These are phyloP conservation scores for Stellera chamaejasme DNA, from an alignment of 345 rosid species.

Conservation along the genomic window DNA sequence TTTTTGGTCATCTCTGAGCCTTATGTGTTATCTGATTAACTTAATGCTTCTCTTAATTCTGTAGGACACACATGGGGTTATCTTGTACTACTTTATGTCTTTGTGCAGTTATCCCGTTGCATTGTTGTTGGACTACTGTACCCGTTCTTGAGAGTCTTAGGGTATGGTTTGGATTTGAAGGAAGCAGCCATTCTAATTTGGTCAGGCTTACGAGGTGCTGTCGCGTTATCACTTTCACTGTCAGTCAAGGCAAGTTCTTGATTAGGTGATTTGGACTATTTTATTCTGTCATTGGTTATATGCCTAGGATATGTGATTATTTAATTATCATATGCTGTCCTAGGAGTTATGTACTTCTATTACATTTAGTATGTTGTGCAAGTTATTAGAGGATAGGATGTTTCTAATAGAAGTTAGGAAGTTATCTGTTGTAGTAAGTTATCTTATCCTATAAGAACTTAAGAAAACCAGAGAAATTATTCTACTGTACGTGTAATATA, in stretches of 20 bases:
- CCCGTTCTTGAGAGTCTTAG: slow-evolving; percentile 54
- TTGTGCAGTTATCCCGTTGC: slow-evolving; percentile 60
- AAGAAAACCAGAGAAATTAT: no score
- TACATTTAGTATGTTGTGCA: no score
- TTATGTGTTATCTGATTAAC: neutral
- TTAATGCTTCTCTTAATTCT: slow-evolving; percentile 10
- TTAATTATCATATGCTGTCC: no score
- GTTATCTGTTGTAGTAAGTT: no score
- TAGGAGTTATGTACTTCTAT: no score
- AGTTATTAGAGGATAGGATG: no score
- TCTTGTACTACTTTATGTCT: slow-evolving; percentile 63
- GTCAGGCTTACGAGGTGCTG: slow-evolving; percentile 97
- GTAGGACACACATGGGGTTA: slow-evolving; percentile 79
- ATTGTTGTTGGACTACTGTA: slow-evolving; percentile 63
- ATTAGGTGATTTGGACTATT: slow-evolving; percentile 1
- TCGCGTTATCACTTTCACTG: slow-evolving; percentile 82
- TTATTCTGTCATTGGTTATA: neutral
- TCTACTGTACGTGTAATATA: no score
- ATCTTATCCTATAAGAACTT: no score
- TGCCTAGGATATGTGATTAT: no score
- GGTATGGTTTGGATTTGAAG: slow-evolving; percentile 94
- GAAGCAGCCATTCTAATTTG: slow-evolving; percentile 77
- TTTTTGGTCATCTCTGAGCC: neutral
- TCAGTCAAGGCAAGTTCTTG: slow-evolving; percentile 70
- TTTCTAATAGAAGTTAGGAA: no score